Conservation (phyloP, 148 eudicot species). For the Persicaria tinctoria region DNA sequence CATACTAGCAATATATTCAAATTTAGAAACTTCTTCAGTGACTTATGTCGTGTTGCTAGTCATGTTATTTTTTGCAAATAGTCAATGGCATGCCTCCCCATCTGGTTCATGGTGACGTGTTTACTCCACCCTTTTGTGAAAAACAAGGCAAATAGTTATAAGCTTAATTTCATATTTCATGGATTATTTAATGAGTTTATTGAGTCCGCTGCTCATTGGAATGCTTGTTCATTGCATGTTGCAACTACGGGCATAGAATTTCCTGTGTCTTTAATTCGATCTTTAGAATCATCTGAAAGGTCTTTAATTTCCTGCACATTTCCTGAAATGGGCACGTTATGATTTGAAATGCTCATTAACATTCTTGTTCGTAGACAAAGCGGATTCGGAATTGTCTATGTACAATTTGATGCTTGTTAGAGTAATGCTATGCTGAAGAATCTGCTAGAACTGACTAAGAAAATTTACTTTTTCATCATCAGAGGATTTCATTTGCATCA, state of each 20-base stretch:
- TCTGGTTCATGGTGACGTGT: not conserved
- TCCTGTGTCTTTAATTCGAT: not conserved
- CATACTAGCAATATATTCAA: not conserved
- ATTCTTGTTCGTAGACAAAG: not conserved
- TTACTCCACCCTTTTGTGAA: not conserved
- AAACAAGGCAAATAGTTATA: not conserved
- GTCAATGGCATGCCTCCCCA: not conserved
- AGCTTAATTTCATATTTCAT: not conserved
- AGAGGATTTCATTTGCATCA: constrained; percentile 53
- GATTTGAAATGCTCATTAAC: not conserved
- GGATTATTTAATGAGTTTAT: not conserved
- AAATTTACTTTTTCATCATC: constrained; percentile 19
- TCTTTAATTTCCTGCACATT: too few species aligned
- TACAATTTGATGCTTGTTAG: not conserved
- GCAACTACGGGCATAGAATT: not conserved
- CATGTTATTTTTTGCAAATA: not conserved
- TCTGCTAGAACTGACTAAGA: constrained; percentile 17
- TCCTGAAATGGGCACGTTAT: not conserved
- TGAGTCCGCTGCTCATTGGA: not conserved
- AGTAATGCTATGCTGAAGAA: constrained; percentile 5
- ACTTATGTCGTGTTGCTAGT: not conserved
- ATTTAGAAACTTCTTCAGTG: not conserved
- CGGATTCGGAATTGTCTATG: not conserved
- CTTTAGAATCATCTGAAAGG: not conserved
- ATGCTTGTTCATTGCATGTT: not conserved